Percentiles rank a stretch among this genome's conserved stretches.
These are phyloP conservation scores for Dioscorea zingiberensis DNA, from an alignment of 106 monocot genomes.

Conservation along the genomic window DNA sequence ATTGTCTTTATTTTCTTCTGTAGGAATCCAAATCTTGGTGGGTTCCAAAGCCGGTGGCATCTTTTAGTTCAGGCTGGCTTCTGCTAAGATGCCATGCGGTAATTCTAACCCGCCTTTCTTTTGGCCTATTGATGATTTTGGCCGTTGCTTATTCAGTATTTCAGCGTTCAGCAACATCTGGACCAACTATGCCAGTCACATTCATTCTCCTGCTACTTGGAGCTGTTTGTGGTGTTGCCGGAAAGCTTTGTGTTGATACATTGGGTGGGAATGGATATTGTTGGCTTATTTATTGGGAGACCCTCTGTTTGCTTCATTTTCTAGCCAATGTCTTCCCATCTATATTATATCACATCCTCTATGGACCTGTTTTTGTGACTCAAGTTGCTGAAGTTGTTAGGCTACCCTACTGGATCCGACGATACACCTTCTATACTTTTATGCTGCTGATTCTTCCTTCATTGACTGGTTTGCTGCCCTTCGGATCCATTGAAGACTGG, in stretches of 20 bases:
- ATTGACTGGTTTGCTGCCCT: slow-evolving; percentile 63
- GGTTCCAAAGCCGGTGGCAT: slow-evolving; percentile 66
- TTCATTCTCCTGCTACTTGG: slow-evolving; percentile 69
- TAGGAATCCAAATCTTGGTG: slow-evolving; percentile 83
- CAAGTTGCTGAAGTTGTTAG: neutral
- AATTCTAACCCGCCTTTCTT: slow-evolving; percentile 49
- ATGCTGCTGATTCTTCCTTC: slow-evolving; percentile 55
- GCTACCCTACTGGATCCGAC: slow-evolving; percentile 47
- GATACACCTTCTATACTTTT: slow-evolving; percentile 36
- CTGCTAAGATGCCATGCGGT: slow-evolving; percentile 60
- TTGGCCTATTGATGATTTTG: slow-evolving; percentile 73
- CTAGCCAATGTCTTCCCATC: slow-evolving; percentile 57
- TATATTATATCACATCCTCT: slow-evolving; percentile 35
- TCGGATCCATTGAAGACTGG: slow-evolving; percentile 69
- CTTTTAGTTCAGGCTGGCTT: slow-evolving; percentile 58
- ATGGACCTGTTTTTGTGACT: slow-evolving; percentile 44
- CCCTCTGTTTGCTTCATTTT: slow-evolving; percentile 72
- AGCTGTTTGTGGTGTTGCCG: slow-evolving; percentile 58
- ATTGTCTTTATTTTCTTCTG: slow-evolving; percentile 1
- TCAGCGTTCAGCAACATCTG: slow-evolving; percentile 42
- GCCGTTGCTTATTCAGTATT: slow-evolving; percentile 54
- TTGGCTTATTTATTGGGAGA: slow-evolving; percentile 87
- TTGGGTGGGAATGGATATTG: slow-evolving; percentile 69
- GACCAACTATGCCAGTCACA: slow-evolving; percentile 75
- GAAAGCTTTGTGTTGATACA: slow-evolving; percentile 79